phyloP scores from a whole-genome alignment of 106 monocot species.

The Dioscorea alata region DNA sequence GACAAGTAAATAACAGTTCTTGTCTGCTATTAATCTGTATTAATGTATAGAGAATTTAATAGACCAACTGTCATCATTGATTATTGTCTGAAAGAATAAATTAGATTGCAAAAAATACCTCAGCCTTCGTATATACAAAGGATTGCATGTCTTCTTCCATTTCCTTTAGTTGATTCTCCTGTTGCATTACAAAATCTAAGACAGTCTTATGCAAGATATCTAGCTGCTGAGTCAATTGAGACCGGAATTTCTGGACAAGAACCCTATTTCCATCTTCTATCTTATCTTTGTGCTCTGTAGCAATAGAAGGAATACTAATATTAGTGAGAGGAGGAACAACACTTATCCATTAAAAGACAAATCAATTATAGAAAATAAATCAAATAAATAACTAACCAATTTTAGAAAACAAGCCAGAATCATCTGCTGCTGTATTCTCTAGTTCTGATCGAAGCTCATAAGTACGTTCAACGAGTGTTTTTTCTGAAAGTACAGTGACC shows the following conservation, averaged over 20 bases:
- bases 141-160: conserved; percentile 95
- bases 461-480: conserved; percentile 76
- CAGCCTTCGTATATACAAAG: conserved; percentile 79
- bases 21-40: background rate
- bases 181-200: conserved; percentile 70
- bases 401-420: conserved; percentile 87
- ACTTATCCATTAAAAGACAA: background rate
- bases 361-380: background rate
- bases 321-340: background rate
- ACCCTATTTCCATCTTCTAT: conserved; percentile 77
- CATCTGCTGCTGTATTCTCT: conserved; percentile 83
- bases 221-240: conserved; percentile 77
- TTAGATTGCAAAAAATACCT: conserved; percentile 25
- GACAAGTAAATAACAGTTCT: background rate
- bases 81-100: background rate
- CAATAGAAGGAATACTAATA: conserved; percentile 1
- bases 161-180: conserved; percentile 87
- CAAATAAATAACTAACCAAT: conserved; percentile 46
- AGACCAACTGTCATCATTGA: too few species aligned
- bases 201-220: conserved; percentile 81
- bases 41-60: background rate
- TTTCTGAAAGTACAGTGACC: conserved; percentile 37
- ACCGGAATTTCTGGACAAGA: conserved; percentile 65
- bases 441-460: conserved; percentile 76
- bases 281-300: conserved; percentile 81